Conservation (phyloP, 371 early-diverging fungal species). For the Nematocida sp. region DNA sequence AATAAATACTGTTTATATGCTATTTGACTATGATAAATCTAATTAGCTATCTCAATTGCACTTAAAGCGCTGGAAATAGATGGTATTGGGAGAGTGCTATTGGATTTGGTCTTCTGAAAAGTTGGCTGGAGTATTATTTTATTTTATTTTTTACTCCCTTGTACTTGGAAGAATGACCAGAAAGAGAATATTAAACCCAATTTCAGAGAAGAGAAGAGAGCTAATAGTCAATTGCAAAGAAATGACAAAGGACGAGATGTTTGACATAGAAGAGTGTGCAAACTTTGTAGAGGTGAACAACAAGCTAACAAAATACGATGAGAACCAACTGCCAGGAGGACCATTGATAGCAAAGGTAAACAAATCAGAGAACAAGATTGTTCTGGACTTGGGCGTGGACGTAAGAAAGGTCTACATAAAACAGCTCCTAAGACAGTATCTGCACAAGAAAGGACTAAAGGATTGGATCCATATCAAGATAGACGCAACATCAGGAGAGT, state of each 20-base stretch:
- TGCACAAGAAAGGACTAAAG: slow-evolving; percentile 44
- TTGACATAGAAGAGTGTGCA: slow-evolving; percentile 53
- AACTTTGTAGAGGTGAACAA: slow-evolving; percentile 43
- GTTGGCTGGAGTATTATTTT: slow-evolving; percentile 25
- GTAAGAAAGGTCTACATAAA: slow-evolving; percentile 40
- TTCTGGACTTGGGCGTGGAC: slow-evolving; percentile 33
- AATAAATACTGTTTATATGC: too few species aligned
- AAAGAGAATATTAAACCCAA: slow-evolving; percentile 52
- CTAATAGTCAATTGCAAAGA: slow-evolving; percentile 39
- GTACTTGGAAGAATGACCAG: slow-evolving; percentile 34
- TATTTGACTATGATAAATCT: too few species aligned
- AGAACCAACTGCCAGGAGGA: slow-evolving; percentile 38
- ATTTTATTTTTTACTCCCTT: slow-evolving; percentile 44
- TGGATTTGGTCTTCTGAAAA: too few species aligned
- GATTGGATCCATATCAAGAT: slow-evolving; percentile 52
- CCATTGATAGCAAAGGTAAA: slow-evolving; percentile 5
- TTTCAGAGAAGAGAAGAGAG: slow-evolving; percentile 47
- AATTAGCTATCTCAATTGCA: too few species aligned
- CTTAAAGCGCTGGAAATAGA: too few species aligned
- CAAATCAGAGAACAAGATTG: slow-evolving; percentile 25
- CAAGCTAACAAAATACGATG: slow-evolving; percentile 48
- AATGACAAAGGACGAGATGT: slow-evolving; percentile 45
- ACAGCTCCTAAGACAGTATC: slow-evolving; percentile 46
- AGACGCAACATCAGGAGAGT: slow-evolving; percentile 21
- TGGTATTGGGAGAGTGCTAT: too few species aligned